These are phyloP conservation scores for Neospermospora avenae DNA, from an alignment of 2,329 filamentous ascomycete species.

Conservation along the genomic window DNA sequence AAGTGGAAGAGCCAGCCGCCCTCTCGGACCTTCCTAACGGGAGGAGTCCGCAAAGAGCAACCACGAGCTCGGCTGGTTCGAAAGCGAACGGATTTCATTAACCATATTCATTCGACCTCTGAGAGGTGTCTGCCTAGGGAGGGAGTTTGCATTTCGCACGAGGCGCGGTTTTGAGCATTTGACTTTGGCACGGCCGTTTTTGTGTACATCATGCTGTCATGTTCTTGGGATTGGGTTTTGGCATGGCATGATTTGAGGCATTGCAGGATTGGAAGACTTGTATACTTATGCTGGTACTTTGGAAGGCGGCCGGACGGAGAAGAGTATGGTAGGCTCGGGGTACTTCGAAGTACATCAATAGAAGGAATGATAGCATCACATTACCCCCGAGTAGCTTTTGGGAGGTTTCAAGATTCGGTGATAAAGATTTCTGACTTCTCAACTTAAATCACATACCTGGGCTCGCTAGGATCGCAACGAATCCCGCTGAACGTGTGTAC, in stretches of 20 bases:
- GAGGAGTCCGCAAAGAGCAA: constrained; percentile 20
- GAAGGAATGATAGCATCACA: not conserved
- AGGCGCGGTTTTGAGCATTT: not conserved
- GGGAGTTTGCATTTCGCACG: not conserved
- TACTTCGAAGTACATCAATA: not conserved
- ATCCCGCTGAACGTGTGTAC: no score
- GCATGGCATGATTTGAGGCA: not conserved
- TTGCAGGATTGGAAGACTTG: not conserved
- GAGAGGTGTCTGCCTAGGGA: not conserved
- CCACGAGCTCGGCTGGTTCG: not conserved
- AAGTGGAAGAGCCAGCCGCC: constrained; percentile 17
- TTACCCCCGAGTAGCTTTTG: no score
- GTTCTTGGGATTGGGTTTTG: not conserved
- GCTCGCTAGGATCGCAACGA: no score
- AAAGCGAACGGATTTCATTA: constrained; percentile 19
- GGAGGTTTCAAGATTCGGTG: no score
- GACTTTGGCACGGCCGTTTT: not conserved
- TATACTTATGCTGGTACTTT: not conserved
- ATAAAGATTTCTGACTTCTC: no score
- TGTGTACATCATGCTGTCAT: not conserved
- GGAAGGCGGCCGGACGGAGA: no score
- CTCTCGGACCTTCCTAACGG: constrained; percentile 31
- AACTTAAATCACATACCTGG: no score
- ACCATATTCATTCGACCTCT: not conserved
- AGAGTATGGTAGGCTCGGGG: not conserved